A percentile compares a stretch with the other conserved stretches of the same genome.
Conservation (phyloP, 352 stramenopile genomes). For the Globisporangium viniferum region DNA sequence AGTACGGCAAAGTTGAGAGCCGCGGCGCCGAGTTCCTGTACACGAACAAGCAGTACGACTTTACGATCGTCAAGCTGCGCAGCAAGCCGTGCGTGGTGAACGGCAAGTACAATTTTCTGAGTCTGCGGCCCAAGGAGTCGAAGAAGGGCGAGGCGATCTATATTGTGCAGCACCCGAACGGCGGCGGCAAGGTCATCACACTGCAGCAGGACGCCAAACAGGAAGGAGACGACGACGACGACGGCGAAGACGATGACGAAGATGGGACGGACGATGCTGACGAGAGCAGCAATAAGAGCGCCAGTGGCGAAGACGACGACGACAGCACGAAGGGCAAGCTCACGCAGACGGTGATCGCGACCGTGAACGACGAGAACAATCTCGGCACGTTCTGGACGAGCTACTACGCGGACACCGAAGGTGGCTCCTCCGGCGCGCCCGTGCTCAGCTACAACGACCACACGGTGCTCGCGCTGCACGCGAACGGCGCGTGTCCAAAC, state of each 20-base stretch:
- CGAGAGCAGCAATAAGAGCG: not conserved
- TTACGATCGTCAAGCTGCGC: conserved; percentile 41
- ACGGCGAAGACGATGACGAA: conserved; percentile 28
- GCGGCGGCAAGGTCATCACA: conserved; percentile 35
- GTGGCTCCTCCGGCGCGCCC: conserved; percentile 43
- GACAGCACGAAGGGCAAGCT: not conserved
- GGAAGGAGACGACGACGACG: conserved; percentile 1
- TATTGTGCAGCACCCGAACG: conserved; percentile 44
- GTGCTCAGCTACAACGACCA: conserved; percentile 41
- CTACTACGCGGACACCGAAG: conserved; percentile 50
- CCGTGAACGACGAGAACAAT: conserved; percentile 17
- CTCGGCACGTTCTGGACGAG: conserved; percentile 35
- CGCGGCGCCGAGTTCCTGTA: conserved; percentile 22
- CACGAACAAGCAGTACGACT: conserved; percentile 33
- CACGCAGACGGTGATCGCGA: conserved; percentile 18
- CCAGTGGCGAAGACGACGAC: not conserved
- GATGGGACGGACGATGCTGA: conserved; percentile 3
- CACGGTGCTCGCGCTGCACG: conserved; percentile 43
- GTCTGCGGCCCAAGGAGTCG: conserved; percentile 24
- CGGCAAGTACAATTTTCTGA: conserved; percentile 35
- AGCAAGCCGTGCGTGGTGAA: conserved; percentile 26
- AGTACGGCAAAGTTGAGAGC: conserved; percentile 25
- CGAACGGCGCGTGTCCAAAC: conserved; percentile 42
- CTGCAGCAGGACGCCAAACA: conserved; percentile 30
- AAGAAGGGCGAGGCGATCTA: conserved; percentile 42